A percentile compares a stretch with the other conserved stretches of the same genome.
Conservation (phyloP, 495 filamentous ascomycete species). For the Talaromyces borbonicus region DNA sequence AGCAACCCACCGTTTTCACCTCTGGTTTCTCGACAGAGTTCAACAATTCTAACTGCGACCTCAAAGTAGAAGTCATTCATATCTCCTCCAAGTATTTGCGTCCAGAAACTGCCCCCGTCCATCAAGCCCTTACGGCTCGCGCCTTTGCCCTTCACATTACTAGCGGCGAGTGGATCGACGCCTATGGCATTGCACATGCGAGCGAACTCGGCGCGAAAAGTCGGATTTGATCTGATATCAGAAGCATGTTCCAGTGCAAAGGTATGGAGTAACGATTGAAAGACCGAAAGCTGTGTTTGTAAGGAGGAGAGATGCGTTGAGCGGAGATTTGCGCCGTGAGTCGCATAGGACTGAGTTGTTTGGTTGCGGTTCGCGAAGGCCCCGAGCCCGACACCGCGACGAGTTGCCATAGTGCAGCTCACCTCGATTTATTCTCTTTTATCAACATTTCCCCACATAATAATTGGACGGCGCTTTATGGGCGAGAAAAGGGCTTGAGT, state of each 20-base stretch:
- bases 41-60: slow-evolving; percentile 85
- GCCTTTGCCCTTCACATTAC: slow-evolving; percentile 48
- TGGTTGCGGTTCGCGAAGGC: slow-evolving; percentile 80
- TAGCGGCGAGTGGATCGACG: slow-evolving; percentile 80
- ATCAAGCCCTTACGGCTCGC: slow-evolving; percentile 26
- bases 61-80: slow-evolving; percentile 99
- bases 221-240: slow-evolving; percentile 89
- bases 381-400: slow-evolving; percentile 74
- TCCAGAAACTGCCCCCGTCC: slow-evolving; percentile 68
- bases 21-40: slow-evolving; percentile 79
- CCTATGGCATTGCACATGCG: slow-evolving; percentile 97
- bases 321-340: slow-evolving; percentile 77
- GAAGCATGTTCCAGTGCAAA: slow-evolving; percentile 91
- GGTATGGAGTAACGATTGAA: slow-evolving; percentile 84
- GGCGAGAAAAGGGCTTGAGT: not conserved
- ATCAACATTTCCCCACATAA: too few species aligned
- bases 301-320: slow-evolving; percentile 71
- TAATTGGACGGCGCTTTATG: not conserved
- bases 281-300: slow-evolving; percentile 86
- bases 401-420: slow-evolving; percentile 29
- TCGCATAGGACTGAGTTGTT: slow-evolving; percentile 73
- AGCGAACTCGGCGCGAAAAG: slow-evolving; percentile 92
- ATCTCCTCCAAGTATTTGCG: slow-evolving; percentile 77
- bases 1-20: slow-evolving; percentile 89
- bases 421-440: too few species aligned